Evolutionary conservation across 371 early-diverging fungal species (phyloP), one percentile per base, ranked within the genome.

Genomic region (Actinomucor elegans): DNA sequence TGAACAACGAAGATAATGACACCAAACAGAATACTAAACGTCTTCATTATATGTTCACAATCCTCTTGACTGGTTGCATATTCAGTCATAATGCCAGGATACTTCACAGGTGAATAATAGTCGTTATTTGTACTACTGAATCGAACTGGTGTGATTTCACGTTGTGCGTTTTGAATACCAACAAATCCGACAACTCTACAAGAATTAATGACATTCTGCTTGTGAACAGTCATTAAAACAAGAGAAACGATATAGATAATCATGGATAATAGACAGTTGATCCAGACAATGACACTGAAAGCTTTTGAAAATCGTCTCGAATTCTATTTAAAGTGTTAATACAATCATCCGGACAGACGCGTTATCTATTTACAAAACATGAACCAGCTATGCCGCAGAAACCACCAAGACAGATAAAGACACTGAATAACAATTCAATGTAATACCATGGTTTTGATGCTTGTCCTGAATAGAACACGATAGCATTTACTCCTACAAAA

Each of bases 261-360:
- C 18, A 58, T 45, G 1, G 63, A 63, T 24, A 67, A 24, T 14
- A 43, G 20, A 15, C 59, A 58, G 35, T 51, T 48, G 11, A 51
- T 40, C 67, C 67, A 67, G 4, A 56, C 54, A 40, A 55, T 57
- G 8, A 62, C 42, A 43, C 62, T 67, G 44, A 67, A 63, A 44
- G 40, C 47, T 47, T 58, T 54, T 40, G 63, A 59, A 28, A 59
- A 67, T 63, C 50, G 52, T 48, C 54, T 45, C 6, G 59, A 59
- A 3, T 49, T 53, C 62, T 58, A 45, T 12, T 23, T 23, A 9
- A 11, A 38, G 12, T 40, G 23, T 50, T 8, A 33, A 24, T 41
- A n/a, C 27, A 42, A 7, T 26, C n/a, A 42, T 27, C 20, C 7
- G 4, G 0, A 5, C 3, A 42, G 1, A 27, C 8, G n/a, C 3